These are phyloP conservation scores for Petasospora rhodanensis DNA, from an alignment of 1,139 yeast genomes.

Conservation along the genomic window DNA sequence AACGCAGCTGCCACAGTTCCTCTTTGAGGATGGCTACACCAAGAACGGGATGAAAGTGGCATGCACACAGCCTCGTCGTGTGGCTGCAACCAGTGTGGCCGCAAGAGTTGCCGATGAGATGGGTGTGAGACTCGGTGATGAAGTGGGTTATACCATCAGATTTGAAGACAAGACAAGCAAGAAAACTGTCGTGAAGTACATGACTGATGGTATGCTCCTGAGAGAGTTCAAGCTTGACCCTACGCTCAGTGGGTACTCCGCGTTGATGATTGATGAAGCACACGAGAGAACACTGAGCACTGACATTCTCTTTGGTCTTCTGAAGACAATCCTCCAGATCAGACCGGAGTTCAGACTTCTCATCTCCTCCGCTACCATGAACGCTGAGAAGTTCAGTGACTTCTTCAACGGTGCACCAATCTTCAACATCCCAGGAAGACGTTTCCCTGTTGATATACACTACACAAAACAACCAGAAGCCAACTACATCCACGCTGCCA, in stretches of 20 bases:
- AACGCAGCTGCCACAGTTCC: slow-evolving; percentile 87
- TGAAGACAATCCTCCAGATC: slow-evolving; percentile 62
- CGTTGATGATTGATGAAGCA: slow-evolving; percentile 93
- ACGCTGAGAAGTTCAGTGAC: slow-evolving; percentile 76
- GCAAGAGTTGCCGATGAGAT: slow-evolving; percentile 87
- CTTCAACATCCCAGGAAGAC: slow-evolving; percentile 82
- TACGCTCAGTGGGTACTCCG: slow-evolving; percentile 61
- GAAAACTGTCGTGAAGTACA: slow-evolving; percentile 69
- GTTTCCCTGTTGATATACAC: slow-evolving; percentile 83
- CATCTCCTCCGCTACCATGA: slow-evolving; percentile 92
- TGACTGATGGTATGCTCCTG: slow-evolving; percentile 93
- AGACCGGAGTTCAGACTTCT: slow-evolving; percentile 69
- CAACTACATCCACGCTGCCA: slow-evolving; percentile 82
- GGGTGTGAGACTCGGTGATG: slow-evolving; percentile 63
- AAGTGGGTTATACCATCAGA: slow-evolving; percentile 84
- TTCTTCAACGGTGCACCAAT: slow-evolving; percentile 84
- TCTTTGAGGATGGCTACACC: slow-evolving; percentile 78
- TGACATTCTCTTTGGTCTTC: slow-evolving; percentile 77
- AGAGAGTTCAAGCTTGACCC: slow-evolving; percentile 83
- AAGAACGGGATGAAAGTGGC: slow-evolving; percentile 54
- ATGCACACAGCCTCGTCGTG: slow-evolving; percentile 94
- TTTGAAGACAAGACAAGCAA: slow-evolving; percentile 73
- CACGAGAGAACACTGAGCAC: slow-evolving; percentile 94
- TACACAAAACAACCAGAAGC: slow-evolving; percentile 89
- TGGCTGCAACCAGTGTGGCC: slow-evolving; percentile 94